Base-by-base conservation (phyloP, 768 basidiomycete genomes). In the Nidularia pulvinata region DNA sequence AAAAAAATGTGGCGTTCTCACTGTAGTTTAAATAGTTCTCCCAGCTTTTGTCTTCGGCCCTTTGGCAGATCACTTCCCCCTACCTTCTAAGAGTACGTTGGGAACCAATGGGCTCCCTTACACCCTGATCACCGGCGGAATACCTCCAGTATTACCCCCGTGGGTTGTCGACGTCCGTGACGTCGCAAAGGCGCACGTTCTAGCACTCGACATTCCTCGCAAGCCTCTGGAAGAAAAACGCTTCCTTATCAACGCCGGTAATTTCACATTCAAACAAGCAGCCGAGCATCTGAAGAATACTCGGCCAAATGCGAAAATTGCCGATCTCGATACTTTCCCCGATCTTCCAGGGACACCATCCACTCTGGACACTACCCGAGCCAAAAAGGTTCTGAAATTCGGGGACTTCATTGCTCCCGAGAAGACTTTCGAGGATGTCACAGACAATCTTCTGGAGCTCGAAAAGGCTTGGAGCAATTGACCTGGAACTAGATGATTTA, bases 1-100 rank as follows among this genome's bases (percentile, higher is more conserved):
- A 39, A 7, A 39, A 39, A 39, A 39, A 39, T 39, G n/a, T n/a
- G 7, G n/a, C 37, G n/a, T n/a, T n/a, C n/a, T n/a, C n/a, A n/a
- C n/a, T n/a, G n/a, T n/a, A n/a, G n/a, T n/a, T n/a, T 46, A 14
- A 7, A 7, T 33, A 72, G 71, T 76, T 39, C 68, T 72, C 33
- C 74, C 74, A 1, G 66, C 66, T 4, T 75, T 69, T 55, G 65
- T 73, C 49, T 68, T 61, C 43, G 75, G 75, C 1, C 75, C 75
- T 0, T 73, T 68, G 50, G 63, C 69, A 5, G 57, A 64, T 3
- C 48, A 61, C 32, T 68, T 61, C 55, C 71, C 71, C 22, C 59
- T 63, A 13, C 71, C 48, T 9, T 55, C 58, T 42, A 33, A 44
- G 1, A 50, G 45, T 7, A 48, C 33, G 16, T 63, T 72, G 36